Percentiles rank a stretch among this genome's conserved stretches.
These are phyloP conservation scores for Diutina pseudorugosa DNA, from an alignment of 1,139 yeast genomes.

Conservation along the genomic window DNA sequence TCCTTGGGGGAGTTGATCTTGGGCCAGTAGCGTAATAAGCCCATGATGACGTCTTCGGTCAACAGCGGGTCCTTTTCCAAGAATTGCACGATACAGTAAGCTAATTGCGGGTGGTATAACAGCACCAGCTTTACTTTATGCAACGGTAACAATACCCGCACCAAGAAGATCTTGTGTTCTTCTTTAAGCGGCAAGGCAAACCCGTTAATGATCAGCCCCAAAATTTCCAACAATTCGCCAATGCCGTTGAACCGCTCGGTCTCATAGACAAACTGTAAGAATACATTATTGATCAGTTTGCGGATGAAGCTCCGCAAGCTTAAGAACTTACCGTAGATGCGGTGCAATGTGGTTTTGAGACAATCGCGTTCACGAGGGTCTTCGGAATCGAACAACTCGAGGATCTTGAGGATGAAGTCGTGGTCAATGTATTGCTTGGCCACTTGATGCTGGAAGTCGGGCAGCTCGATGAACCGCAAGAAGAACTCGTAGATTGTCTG, in stretches of 20 bases:
- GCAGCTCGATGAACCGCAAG: constrained; percentile 82
- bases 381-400: constrained; percentile 90
- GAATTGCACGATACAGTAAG: constrained; percentile 94
- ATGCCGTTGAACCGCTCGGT: constrained; percentile 94
- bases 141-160: constrained; percentile 81
- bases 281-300: constrained; percentile 83
- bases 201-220: constrained; percentile 95
- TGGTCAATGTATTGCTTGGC: constrained; percentile 95
- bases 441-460: constrained; percentile 85
- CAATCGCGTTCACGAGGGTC: constrained; percentile 96
- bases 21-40: constrained; percentile 92
- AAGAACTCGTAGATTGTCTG: constrained; percentile 92
- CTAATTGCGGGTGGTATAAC: constrained; percentile 89
- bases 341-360: constrained; percentile 84
- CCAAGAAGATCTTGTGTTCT: constrained; percentile 86
- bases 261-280: constrained; percentile 86
- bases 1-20: constrained; percentile 92
- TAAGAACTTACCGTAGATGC: constrained; percentile 91
- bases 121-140: constrained; percentile 86
- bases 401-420: constrained; percentile 63
- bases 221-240: constrained; percentile 85
- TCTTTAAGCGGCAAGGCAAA: constrained; percentile 95
- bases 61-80: constrained; percentile 84
- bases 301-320: constrained; percentile 85
- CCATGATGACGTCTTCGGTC: constrained; percentile 93